Evolutionary conservation across 495 filamentous ascomycete genomes (phyloP).

Genomic region (Neurospora terricola): DNA sequence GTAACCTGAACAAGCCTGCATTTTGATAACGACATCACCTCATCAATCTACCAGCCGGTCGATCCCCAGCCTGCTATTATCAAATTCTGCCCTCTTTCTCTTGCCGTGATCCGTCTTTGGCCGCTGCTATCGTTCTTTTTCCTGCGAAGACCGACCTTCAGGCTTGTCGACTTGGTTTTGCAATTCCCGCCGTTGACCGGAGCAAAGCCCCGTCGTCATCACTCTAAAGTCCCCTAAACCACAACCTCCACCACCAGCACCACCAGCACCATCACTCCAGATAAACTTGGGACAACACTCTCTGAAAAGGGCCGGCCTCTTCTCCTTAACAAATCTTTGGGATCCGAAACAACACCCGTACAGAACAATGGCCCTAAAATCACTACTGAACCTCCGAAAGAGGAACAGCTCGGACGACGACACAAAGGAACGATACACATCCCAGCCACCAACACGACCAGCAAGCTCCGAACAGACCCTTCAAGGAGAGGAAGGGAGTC

Average conservation of each 20-base stretch:
- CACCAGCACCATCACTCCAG: neutral
- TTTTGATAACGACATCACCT: neutral
- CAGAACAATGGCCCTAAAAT: neutral
- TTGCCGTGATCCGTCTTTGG: neutral
- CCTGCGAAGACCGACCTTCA: neutral
- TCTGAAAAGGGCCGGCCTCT: neutral
- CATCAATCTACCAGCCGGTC: neutral
- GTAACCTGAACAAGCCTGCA: neutral
- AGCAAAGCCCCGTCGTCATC: neutral
- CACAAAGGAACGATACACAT: neutral
- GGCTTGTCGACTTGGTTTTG: neutral
- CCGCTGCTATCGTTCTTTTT: neutral
- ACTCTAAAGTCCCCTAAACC: neutral
- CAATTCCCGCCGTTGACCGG: neutral
- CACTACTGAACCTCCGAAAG: neutral
- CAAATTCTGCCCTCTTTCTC: neutral
- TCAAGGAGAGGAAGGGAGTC: neutral
- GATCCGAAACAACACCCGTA: neutral
- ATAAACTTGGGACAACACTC: neutral
- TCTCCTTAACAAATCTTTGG: neutral
- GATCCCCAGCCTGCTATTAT: neutral
- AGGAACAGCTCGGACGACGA: neutral
- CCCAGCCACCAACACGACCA: neutral
- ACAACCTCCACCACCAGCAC: neutral
- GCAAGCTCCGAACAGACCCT: neutral